phyloP scores from a whole-genome alignment of 495 filamentous ascomycete genomes.

The Parachaetomium inaequale region DNA sequence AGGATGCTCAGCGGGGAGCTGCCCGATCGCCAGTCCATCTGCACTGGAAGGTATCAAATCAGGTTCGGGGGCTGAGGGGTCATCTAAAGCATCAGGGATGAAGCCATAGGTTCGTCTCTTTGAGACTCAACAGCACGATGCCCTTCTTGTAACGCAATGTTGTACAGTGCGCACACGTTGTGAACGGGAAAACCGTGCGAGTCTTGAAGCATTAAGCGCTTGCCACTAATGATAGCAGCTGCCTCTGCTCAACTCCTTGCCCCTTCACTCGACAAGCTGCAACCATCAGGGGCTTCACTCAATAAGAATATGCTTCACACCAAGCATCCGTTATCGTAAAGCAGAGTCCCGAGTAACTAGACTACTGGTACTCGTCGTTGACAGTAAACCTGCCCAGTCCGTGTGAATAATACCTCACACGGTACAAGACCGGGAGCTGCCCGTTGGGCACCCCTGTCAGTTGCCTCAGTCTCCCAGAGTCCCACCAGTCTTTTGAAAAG shows the following conservation, averaged over 20 bases:
- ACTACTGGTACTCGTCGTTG: too few relatives aligned
- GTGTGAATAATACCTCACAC: neutral
- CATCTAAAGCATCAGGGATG: neutral
- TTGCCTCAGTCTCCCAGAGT: conserved; percentile 20
- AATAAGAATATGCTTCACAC: neutral
- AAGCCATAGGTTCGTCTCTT: too few relatives aligned
- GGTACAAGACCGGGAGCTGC: neutral
- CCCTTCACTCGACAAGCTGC: too few relatives aligned
- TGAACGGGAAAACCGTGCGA: neutral
- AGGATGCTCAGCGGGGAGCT: neutral
- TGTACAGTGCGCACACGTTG: neutral
- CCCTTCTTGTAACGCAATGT: too few relatives aligned
- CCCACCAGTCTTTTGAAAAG: conserved; percentile 22
- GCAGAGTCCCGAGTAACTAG: neutral
- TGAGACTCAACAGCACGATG: too few relatives aligned
- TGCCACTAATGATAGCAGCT: neutral
- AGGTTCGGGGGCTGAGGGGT: neutral
- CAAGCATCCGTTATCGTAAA: neutral
- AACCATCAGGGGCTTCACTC: too few relatives aligned
- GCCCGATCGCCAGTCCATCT: neutral
- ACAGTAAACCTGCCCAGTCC: neutral
- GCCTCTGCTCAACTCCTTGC: too few relatives aligned
- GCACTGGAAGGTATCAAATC: neutral
- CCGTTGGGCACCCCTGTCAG: conserved; percentile 14
- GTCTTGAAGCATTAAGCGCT: neutral